phyloP scores from a whole-genome alignment of 148 eudicot genomes.

The Rhododendron molle region DNA sequence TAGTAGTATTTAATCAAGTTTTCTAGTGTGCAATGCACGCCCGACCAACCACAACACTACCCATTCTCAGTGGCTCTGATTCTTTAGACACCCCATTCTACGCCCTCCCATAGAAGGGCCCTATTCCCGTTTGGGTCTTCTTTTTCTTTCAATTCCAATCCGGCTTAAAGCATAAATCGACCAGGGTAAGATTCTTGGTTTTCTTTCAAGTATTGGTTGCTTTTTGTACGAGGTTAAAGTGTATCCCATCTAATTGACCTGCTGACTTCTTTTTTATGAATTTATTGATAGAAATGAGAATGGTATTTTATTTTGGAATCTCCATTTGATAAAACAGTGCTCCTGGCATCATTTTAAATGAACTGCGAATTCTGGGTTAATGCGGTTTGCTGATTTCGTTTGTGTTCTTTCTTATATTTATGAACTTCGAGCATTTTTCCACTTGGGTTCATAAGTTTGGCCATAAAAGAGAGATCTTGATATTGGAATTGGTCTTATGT shows the following conservation, averaged over 20 bases:
- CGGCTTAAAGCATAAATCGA: not conserved
- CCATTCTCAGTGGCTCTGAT: conserved; percentile 9
- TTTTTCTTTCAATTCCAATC: not conserved
- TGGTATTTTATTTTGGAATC: not conserved
- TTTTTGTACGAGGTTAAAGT: not conserved
- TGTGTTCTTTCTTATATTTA: not conserved
- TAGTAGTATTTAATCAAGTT: not conserved
- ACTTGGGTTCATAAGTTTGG: not conserved
- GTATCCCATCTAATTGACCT: not conserved
- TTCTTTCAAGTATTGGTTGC: not conserved
- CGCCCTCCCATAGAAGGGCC: no score
- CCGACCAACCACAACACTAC: conserved; percentile 10
- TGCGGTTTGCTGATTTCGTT: not conserved
- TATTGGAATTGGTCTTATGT: not conserved
- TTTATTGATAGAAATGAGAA: not conserved
- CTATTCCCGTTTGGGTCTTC: not conserved
- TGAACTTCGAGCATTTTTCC: not conserved
- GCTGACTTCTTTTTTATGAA: not conserved
- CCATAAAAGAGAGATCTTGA: not conserved
- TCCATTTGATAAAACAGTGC: not conserved
- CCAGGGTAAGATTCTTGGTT: not conserved
- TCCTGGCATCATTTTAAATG: not conserved
- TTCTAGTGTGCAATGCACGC: not conserved
- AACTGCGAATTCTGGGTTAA: not conserved
- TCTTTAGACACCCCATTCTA: not conserved